These are phyloP conservation scores for Persicaria maculosa DNA, from an alignment of 148 eudicot species.

Conservation along the genomic window DNA sequence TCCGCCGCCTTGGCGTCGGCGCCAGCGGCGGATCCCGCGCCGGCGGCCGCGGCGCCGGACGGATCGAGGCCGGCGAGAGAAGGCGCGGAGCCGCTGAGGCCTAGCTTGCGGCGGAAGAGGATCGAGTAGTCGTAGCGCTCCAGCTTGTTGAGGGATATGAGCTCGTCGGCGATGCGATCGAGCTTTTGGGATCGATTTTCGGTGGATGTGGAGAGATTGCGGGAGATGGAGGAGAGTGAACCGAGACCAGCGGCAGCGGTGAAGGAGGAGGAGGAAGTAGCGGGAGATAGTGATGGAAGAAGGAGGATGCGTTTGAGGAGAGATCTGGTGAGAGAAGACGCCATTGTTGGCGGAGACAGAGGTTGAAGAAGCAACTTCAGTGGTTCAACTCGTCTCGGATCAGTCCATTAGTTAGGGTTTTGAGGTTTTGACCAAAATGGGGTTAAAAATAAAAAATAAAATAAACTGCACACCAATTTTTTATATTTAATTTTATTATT, in stretches of 20 bases:
- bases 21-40: slow-evolving; percentile 8
- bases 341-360: slow-evolving; percentile 20
- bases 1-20: slow-evolving; percentile 36
- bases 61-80: slow-evolving; percentile 24
- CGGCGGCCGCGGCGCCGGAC: slow-evolving; percentile 18
- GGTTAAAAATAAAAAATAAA: neutral
- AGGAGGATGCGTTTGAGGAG: slow-evolving; percentile 17
- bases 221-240: slow-evolving; percentile 6
- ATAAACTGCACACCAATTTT: too few species aligned
- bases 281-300: slow-evolving; percentile 2
- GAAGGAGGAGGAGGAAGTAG: neutral
- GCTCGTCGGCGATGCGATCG: slow-evolving; percentile 57
- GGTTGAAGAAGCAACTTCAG: neutral
- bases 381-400: neutral
- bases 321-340: slow-evolving; percentile 22
- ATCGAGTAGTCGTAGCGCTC: slow-evolving; percentile 59
- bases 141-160: slow-evolving; percentile 53
- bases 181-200: slow-evolving; percentile 44
- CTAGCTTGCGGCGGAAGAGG: slow-evolving; percentile 53
- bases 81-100: slow-evolving; percentile 41
- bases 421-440: neutral
- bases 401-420: neutral
- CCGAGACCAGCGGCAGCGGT: slow-evolving; percentile 15
- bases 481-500: too few species aligned
- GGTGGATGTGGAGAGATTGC: slow-evolving; percentile 27